These are phyloP conservation scores for Globisporangium sylvaticum DNA, from an alignment of 352 stramenopile species.

Conservation along the genomic window DNA sequence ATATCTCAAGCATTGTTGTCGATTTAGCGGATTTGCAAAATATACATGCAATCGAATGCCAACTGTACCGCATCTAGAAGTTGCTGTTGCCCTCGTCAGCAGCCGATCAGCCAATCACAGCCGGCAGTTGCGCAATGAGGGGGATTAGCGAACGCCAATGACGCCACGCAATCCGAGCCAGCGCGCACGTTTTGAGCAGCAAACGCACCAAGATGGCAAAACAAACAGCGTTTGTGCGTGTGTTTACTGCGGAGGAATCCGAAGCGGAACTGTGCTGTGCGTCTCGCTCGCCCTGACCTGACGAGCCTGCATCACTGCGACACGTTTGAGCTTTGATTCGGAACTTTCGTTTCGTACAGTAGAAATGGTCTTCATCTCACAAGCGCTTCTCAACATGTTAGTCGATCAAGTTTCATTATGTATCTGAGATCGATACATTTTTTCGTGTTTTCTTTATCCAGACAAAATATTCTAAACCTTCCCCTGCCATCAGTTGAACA, in stretches of 20 bases:
- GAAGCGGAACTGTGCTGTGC: not conserved
- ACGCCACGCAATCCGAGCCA: not conserved
- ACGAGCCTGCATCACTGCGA: not conserved
- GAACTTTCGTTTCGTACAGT: not conserved
- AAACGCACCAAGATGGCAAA: not conserved
- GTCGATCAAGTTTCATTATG: no score
- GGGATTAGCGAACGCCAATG: not conserved
- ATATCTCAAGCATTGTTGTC: not conserved
- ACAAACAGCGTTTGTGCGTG: not conserved
- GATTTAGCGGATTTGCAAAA: not conserved
- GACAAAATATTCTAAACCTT: no score
- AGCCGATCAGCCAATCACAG: not conserved
- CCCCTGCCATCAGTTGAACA: no score
- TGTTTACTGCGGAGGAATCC: not conserved
- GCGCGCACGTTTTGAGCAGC: not conserved
- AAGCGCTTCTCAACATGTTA: not conserved
- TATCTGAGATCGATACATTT: no score
- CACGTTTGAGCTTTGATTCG: not conserved
- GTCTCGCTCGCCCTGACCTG: not conserved
- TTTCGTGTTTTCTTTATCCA: no score
- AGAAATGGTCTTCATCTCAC: not conserved
- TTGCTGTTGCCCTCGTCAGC: not conserved
- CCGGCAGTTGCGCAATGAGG: not conserved
- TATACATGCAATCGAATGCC: not conserved
- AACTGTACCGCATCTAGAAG: not conserved